These are phyloP conservation scores for Tremella yokohamensis DNA, from an alignment of 768 basidiomycete genomes.

Conservation along the genomic window DNA sequence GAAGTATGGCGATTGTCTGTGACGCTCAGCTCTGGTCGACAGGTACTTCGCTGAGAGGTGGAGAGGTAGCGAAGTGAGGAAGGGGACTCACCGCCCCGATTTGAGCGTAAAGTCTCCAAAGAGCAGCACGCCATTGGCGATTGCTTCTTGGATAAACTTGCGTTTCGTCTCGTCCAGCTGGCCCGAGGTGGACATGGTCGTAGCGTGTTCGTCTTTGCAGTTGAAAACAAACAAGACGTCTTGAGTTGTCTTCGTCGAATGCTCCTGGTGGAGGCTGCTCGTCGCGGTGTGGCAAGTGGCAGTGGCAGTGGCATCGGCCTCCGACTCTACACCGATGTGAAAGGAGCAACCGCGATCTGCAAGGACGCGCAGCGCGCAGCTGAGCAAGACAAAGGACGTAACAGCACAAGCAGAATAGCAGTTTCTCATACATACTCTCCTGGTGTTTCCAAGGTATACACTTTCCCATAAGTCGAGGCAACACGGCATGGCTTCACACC, in stretches of 20 bases:
- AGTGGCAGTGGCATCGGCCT: no score
- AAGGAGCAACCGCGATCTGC: no score
- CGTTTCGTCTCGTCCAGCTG: conserved; percentile 45
- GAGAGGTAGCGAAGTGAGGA: background rate
- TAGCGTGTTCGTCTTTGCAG: no score
- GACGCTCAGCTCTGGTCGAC: background rate
- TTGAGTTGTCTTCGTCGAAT: background rate
- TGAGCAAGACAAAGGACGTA: conserved; percentile 1
- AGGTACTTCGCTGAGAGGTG: background rate
- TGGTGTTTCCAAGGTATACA: no score
- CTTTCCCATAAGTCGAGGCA: no score
- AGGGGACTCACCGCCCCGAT: conserved; percentile 73
- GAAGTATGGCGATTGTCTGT: conserved; percentile 87
- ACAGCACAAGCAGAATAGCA: no score
- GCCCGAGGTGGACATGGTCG: background rate
- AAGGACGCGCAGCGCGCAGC: no score
- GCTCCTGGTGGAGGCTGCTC: background rate
- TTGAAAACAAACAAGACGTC: no score
- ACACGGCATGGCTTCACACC: background rate
- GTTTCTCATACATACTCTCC: background rate
- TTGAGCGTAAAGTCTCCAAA: conserved; percentile 92
- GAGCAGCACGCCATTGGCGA: conserved; percentile 51
- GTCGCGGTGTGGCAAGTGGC: conserved; percentile 3
- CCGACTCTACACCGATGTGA: no score
- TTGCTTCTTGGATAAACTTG: conserved; percentile 51